These are phyloP conservation scores for Quercus phellos DNA, from an alignment of 331 rosid genomes.

Conservation along the genomic window DNA sequence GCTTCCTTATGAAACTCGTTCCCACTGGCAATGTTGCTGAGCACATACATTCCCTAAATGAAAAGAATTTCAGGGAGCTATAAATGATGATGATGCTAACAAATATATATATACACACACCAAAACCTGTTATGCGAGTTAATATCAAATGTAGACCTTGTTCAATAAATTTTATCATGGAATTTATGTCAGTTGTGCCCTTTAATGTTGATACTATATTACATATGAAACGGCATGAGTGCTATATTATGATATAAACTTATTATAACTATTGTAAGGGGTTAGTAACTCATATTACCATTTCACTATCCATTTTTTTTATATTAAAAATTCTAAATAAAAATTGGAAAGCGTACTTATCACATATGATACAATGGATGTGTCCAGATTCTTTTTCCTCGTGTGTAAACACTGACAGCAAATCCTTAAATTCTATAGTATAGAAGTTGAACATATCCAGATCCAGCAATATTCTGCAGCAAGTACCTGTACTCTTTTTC, in stretches of 20 bases:
- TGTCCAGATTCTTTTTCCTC: background rate
- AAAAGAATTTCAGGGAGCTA: slow-evolving; percentile 13
- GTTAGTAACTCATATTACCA: background rate
- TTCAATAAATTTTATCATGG: background rate
- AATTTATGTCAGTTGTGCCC: background rate
- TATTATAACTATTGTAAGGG: background rate
- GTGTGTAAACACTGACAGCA: background rate
- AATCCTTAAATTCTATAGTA: background rate
- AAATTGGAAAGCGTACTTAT: background rate
- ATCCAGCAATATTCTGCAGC: too few species aligned
- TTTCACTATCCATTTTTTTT: background rate
- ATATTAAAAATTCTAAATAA: background rate
- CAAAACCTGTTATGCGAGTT: background rate
- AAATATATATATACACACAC: background rate
- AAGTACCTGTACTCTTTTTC: too few species aligned
- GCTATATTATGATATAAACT: background rate
- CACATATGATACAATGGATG: background rate
- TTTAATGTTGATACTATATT: background rate
- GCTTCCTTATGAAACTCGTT: slow-evolving; percentile 77
- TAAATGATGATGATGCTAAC: background rate
- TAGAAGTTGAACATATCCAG: too few species aligned
- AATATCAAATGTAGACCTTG: background rate
- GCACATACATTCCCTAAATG: slow-evolving; percentile 73
- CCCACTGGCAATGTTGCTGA: slow-evolving; percentile 74
- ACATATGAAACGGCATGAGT: background rate